Evolutionary conservation across 805 yeast species (phyloP), one percentile per base, ranked within the genome.

Genomic region (Schizosaccharomyces cryophilus): DNA sequence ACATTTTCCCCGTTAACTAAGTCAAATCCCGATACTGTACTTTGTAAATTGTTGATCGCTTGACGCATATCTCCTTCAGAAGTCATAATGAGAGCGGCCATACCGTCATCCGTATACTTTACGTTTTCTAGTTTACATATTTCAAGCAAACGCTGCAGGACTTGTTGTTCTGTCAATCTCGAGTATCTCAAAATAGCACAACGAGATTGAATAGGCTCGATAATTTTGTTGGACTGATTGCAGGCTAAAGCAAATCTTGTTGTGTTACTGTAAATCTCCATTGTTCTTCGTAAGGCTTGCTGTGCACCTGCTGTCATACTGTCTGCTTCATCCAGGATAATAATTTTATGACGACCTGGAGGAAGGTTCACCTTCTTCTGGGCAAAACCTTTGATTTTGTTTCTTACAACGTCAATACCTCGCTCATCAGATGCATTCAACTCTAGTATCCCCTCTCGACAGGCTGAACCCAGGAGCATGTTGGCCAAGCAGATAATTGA

Each of bases 21-120:
- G 29, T 35, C 47, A 72, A 89, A 89, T 1, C 98, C 98, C 0
- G 96, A 87, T 40, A 83, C 90, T 0, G 96, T 88, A 67, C 95
- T 83, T 69, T 93, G 98, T 63, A 93, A 70, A 71, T 93, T 93
- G 69, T 93, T 93, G 59, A 93, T 79, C 0, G 97, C 98, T 71
- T 93, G 98, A 71, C 98, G 81, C 98, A 93, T 90, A 69, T 93
- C 98, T 63, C 98, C 98, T 69, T 93, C 98, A 0, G 96, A 94
- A 0, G 96, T 84, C 73, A 93, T 93, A 17, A 93, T 81, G 63
- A 93, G 77, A 0, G 98, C 97, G 65, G 87, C 87, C 42, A 93
- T 72, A 0, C 98, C 98, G 70, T 87, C 96, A 64, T 87, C 85
- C 19, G 89, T 80, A 71, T 80, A 85, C 67, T 87, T 75, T 15